Conservation (phyloP, 75 land plant species). For the Isoetes taiwanensis region DNA sequence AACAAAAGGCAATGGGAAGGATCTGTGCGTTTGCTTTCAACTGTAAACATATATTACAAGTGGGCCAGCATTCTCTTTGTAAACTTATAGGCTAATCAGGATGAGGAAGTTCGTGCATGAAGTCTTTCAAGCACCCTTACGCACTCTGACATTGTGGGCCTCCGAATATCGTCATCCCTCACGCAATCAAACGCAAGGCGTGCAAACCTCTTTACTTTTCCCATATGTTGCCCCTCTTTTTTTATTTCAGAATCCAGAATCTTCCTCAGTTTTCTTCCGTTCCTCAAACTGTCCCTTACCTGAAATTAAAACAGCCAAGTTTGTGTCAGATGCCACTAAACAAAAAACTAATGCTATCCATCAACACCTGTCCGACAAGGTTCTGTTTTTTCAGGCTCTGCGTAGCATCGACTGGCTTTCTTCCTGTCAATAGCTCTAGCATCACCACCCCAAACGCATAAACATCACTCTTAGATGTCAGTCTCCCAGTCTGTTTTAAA, state of each 20-base stretch:
- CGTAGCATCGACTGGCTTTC: neutral
- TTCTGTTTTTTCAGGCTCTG: neutral
- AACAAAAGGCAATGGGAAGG: no score
- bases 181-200: conserved; percentile 3
- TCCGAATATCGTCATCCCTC: conserved; percentile 1
- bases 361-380: conserved; percentile 5
- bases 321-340: no score
- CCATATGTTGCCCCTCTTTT: neutral
- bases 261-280: conserved; percentile 3
- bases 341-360: no score
- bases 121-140: neutral
- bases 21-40: no score
- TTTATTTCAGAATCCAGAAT: neutral
- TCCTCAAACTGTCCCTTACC: neutral
- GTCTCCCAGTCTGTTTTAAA: neutral
- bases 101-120: no score
- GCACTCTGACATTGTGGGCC: conserved; percentile 1
- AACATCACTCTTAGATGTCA: neutral
- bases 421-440: conserved; percentile 2
- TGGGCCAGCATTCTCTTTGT: no score
- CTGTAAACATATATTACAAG: no score
- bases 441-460: conserved; percentile 6
- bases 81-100: no score
- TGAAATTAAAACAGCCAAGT: neutral
- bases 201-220: neutral